phyloP scores from a whole-genome alignment of 371 early-diverging fungal genomes.

The Syncephalastrum contaminatum region DNA sequence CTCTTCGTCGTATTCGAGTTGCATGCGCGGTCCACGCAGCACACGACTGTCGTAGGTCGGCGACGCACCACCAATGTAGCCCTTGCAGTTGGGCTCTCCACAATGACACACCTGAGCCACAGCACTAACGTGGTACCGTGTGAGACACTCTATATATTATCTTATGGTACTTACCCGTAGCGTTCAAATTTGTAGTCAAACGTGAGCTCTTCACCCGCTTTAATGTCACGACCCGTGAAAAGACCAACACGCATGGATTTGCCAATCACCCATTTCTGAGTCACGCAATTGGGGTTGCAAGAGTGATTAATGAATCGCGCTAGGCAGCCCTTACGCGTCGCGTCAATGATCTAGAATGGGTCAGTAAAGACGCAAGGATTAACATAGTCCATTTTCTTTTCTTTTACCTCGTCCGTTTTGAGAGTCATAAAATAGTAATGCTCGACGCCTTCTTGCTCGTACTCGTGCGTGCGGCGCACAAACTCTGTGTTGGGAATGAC shows the following conservation, averaged over 20 bases:
- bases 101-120: slow-evolving; percentile 93
- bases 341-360: slow-evolving; percentile 78
- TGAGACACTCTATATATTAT: not conserved
- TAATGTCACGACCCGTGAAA: slow-evolving; percentile 70
- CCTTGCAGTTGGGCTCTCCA: slow-evolving; percentile 86
- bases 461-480: slow-evolving; percentile 76
- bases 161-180: slow-evolving; percentile 45
- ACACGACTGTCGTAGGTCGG: slow-evolving; percentile 10
- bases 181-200: slow-evolving; percentile 94
- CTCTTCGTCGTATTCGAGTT: slow-evolving; percentile 30
- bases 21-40: slow-evolving; percentile 22
- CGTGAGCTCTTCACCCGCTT: slow-evolving; percentile 82
- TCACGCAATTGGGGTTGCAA: slow-evolving; percentile 88
- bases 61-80: slow-evolving; percentile 81
- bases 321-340: slow-evolving; percentile 86
- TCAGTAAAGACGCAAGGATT: not conserved
- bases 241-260: slow-evolving; percentile 79
- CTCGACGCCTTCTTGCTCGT: slow-evolving; percentile 74
- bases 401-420: slow-evolving; percentile 79
- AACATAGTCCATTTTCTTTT: not conserved
- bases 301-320: slow-evolving; percentile 95
- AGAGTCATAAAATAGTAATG: slow-evolving; percentile 98
- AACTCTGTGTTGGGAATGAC: slow-evolving; percentile 81
- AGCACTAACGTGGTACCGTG: slow-evolving; percentile 45
- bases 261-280: slow-evolving; percentile 88